Evolutionary conservation across 1,284 basidiomycete genomes (phyloP), one percentile per base, ranked within the genome.

Genomic region (Ustilago loliicola): DNA sequence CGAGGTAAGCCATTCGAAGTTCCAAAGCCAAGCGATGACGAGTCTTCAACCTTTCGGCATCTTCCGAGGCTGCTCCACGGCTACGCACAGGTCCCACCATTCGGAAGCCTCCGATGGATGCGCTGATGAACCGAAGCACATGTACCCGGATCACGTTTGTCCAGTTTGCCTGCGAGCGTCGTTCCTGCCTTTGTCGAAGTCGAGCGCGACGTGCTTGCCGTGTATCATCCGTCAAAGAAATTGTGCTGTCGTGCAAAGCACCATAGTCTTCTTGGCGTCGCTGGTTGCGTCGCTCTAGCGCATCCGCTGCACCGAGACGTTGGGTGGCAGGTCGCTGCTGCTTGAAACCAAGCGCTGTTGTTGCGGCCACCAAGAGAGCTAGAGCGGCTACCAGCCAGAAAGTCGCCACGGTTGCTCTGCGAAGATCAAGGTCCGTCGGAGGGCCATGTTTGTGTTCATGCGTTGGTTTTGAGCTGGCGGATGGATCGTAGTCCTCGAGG

Each of bases 1-100:
- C 78, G 11, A 82, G 62, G 38, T 82, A 82, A 3, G 78, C 79
- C 69, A 82, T 62, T 29, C 68, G 63, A 36, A 81, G 60, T 48
- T 76, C 72, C 23, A 50, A 42, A 10, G 74, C 72, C 34, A 65
- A 19, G 23, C 52, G 38, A 34, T 55, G 50, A 5, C 54, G 67
- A 11, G 47, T 17, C 9, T 54, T 55, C 13, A 19, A 23, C 15
- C 42, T 13, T 23, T 66, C 59, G 29, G 25, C 27, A 45, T 64
- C 55, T 13, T 42, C 56, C 11, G 36, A n/a, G 9, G 47, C 17
- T 38, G 25, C 47, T 8, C 17, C 29, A 9, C 40, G n/a, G 21
- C 15, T 52, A 23, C 52, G 40, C 2, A 72, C 62, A 5, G 50
- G 65, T 17, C 47, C 59, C 4, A 61, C 59, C 59, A 77, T 53